Evolutionary conservation across 148 eudicot genomes (phyloP), one percentile per base, ranked within the genome.

Genomic region (Cornus kousa): DNA sequence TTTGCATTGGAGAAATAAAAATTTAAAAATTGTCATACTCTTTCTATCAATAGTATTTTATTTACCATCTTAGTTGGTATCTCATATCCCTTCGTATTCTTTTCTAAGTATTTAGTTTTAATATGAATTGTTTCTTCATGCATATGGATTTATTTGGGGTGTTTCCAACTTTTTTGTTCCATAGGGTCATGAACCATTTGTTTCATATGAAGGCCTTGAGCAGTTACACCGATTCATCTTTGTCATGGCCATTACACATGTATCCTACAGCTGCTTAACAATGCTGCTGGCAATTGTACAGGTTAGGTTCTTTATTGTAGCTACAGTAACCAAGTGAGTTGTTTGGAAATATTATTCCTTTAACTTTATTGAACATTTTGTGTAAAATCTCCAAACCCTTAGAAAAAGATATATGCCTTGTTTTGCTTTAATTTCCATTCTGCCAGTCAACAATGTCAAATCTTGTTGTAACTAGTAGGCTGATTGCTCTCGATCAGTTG

Each of bases 181-280:
- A 55, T 89, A 96, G 99, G 90, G 91, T 84, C 71, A 84, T 48
- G 99, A 93, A 81, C 98, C 99, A 78, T 96, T 96, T 87, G 89
- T 96, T 40, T 93, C 98, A 68, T 92, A 92, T 80, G 90, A 93
- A 91, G 99, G 99, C 70, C 97, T 96, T 80, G 99, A 96, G 90
- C 98, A 96, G 79, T 87, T 96, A 78, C 99, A 96, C 80, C 89
- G 99, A 46, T 96, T 96, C 86, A 96, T 96, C 83, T 96, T 96
- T 90, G 91, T 96, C 83, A 96, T 96, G 98, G 99, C 99, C 7
- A 84, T 93, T 82, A 96, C 99, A 69, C 99, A 96, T 87, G 86
- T 96, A 80, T 87, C 98, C 80, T 96, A 96, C 82, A 96, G 99
- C 86, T 96, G 98, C 87, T 89, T 96, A 74, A 92, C 99, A 73